Evolutionary conservation across 139 green algal genomes (phyloP), one percentile per base, ranked within the genome.

Genomic region (Chlorella vulgaris): DNA sequence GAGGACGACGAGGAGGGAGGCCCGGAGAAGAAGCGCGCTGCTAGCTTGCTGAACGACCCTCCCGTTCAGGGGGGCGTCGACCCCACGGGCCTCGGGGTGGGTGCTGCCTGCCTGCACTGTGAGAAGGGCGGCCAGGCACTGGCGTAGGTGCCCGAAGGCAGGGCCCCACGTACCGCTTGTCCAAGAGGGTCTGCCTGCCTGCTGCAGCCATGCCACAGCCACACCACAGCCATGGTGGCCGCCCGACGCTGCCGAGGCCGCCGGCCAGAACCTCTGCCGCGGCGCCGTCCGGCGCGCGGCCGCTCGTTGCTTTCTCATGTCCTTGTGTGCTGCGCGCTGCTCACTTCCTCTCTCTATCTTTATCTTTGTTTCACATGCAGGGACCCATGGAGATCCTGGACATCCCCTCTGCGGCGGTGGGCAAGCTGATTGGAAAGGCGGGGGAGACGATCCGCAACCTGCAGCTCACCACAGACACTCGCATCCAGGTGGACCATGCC

Each of bases 371-470:
- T 15, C 13, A 80, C 38, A 60, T 29, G 28, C 60, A 62, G 74
- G 75, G 61, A 33, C 79, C 71, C 36, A 80, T 84, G 80, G 80
- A 81, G 80, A 10, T 76, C 22, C 65, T 85, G 55, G 75, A 86
- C 39, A 78, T 86, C 42, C 89, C 90, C 6, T 66, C 74, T 36
- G 58, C 22, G 26, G 70, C 93, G 68, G 92, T 98, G 24, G 94
- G 94, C 39, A 93, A 93, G 75, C 81, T 98, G 33, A 98, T 98
- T 67, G 95, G 95, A 55, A 92, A 92, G 51, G 86, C 84, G 2
- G 95, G 95, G 10, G 92, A 94, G 36, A 98, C 94, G 4, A 98
- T 98, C 66, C 93, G 93, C 68, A 85, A 92, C 21, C 83, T 98
- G 68, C 91, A 98, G 82, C 61, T 82, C 15, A 75, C 81, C 61